Conservation (phyloP, 2,329 filamentous ascomycete genomes). For the Lachnellula suecica region DNA sequence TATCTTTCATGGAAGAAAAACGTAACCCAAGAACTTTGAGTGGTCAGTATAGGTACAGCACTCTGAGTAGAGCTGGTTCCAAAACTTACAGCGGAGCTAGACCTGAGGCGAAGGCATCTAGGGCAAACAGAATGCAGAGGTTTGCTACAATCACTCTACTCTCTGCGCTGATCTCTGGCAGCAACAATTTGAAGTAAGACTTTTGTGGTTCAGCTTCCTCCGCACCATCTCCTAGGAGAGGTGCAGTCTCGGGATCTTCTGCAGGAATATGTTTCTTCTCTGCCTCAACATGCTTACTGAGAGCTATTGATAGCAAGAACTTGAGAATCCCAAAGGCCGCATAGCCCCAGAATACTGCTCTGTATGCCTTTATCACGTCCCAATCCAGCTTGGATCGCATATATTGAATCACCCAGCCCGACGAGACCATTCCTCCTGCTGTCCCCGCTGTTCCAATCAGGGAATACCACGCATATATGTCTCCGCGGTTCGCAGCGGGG, state of each 20-base stretch:
- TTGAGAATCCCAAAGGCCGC: constrained; percentile 57
- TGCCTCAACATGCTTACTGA: constrained; percentile 43
- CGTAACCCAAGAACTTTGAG: constrained; percentile 57
- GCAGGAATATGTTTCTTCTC: constrained; percentile 35
- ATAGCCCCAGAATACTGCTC: constrained; percentile 57
- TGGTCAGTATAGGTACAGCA: constrained; percentile 26
- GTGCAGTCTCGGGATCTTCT: constrained; percentile 28
- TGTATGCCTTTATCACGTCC: constrained; percentile 48
- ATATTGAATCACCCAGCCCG: constrained; percentile 58
- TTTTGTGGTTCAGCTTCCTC: constrained; percentile 21
- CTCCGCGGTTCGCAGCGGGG: constrained; percentile 42
- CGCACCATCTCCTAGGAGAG: constrained; percentile 25
- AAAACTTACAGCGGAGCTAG: constrained; percentile 59
- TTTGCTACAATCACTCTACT: constrained; percentile 55
- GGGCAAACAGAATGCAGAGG: constrained; percentile 64
- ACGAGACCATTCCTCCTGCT: constrained; percentile 57
- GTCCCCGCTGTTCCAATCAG: constrained; percentile 58
- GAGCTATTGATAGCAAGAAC: constrained; percentile 46
- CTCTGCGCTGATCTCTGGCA: constrained; percentile 58
- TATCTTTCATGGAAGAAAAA: constrained; percentile 54
- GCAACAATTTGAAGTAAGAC: constrained; percentile 33
- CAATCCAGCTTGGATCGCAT: constrained; percentile 45
- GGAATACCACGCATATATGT: constrained; percentile 63
- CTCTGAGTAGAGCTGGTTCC: not conserved
- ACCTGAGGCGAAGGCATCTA: constrained; percentile 71